Base-by-base conservation (phyloP, 257 asterid species). In the Solanum piurae region DNA sequence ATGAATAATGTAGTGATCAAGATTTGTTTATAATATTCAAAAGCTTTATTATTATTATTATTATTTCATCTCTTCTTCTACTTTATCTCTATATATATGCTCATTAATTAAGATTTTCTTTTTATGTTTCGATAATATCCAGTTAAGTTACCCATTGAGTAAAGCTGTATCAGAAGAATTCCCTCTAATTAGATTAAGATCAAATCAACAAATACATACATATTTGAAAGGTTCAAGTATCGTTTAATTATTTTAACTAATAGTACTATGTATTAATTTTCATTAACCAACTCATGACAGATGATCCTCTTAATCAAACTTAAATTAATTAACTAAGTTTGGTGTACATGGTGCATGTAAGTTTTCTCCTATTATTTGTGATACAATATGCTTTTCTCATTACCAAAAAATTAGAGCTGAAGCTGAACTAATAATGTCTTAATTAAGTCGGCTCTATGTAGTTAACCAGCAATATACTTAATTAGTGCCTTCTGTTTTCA, bases 1-100 rank as follows among this genome's bases (percentile, higher is more conserved):
- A 68, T 84, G 89, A 86, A 89, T 91, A 90, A 89, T 86, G 85
- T 79, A 79, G 66, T 74, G 33, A 90, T 88, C 87, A 89, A 89
- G 90, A 87, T 83, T 79, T 64, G 60, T 83, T 91, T 58, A 21
- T 55, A 8, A 25, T 21, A 34, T 46, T 83, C 76, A 75, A 55
- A 25, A 29, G 5, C 49, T 88, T 37, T 20, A 74, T 74, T 79
- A 74, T 38, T 37, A 37, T 37, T 38, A 31, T 31, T 33, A 52
- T 40, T 76, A 23, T 16, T 31, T 83, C 68, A 27, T 69, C n/a
- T 66, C 55, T 25, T 82, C 69, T 79, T 79, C 14, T 76, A 76
- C 55, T 75, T 23, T n/a, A 40, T 38, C 2, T 13, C 2, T 13
- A 13, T 69, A 29, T 29, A 14, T 69, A 69, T 29, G 29, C 9